Evolutionary conservation across 768 basidiomycete genomes (phyloP).

Genomic region (Fomitopsis pulvina): DNA sequence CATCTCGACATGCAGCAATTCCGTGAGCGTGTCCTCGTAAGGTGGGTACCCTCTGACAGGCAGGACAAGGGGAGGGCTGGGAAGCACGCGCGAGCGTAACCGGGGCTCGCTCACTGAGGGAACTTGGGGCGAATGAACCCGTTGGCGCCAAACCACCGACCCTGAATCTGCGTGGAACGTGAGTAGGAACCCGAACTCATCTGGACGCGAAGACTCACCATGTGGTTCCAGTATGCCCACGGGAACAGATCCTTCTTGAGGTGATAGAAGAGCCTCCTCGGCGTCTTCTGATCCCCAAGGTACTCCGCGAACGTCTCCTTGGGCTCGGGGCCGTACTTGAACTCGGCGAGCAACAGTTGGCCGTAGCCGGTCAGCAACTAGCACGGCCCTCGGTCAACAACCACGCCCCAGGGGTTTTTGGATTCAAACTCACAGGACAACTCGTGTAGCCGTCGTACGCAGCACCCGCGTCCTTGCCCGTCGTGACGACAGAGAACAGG

Average conservation of each 20-base stretch:
- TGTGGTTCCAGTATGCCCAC: slow-evolving; percentile 70
- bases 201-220: no score
- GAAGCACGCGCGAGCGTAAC: no score
- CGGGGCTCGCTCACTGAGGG: not conserved
- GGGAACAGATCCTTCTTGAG: slow-evolving; percentile 81
- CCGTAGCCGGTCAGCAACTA: slow-evolving; percentile 80
- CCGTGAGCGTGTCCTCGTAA: no score
- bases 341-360: slow-evolving; percentile 83
- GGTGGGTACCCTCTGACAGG: no score
- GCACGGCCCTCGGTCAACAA: slow-evolving; percentile 6
- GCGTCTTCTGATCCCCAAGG: slow-evolving; percentile 70
- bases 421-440: slow-evolving; percentile 59
- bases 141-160: slow-evolving; percentile 42
- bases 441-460: slow-evolving; percentile 86
- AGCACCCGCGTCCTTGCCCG: slow-evolving; percentile 62
- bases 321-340: slow-evolving; percentile 86
- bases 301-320: slow-evolving; percentile 74
- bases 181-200: no score
- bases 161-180: slow-evolving; percentile 24
- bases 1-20: no score
- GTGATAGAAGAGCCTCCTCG: slow-evolving; percentile 76
- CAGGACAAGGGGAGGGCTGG: no score
- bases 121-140: slow-evolving; percentile 36
- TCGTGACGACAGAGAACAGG: slow-evolving; percentile 66
- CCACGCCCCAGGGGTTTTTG: not conserved